Conservation (phyloP, 257 asterid species). For the Solanum peruvianum region DNA sequence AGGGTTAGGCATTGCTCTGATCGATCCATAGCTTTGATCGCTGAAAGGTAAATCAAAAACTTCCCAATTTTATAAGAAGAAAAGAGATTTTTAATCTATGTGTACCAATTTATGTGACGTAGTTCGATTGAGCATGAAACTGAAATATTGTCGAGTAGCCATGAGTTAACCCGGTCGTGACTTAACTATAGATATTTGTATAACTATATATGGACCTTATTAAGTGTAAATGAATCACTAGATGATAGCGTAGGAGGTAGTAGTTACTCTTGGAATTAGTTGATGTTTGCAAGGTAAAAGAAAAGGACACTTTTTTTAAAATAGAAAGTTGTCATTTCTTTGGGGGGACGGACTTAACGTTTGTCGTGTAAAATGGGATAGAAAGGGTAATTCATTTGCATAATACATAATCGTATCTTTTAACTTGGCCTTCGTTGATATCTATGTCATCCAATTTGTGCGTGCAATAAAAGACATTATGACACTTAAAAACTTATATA, state of each 20-base stretch:
- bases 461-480: background rate
- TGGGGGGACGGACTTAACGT: background rate
- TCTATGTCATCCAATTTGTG: background rate
- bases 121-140: background rate
- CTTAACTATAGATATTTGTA: background rate
- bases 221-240: background rate
- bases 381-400: background rate
- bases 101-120: background rate
- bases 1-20: conserved; percentile 77
- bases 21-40: conserved; percentile 51
- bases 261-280: background rate
- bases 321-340: background rate
- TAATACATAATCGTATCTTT: too few species aligned
- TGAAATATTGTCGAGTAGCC: background rate
- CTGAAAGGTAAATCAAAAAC: conserved; percentile 30
- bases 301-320: background rate
- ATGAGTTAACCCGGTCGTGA: background rate
- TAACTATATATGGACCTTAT: background rate
- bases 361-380: background rate
- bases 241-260: background rate
- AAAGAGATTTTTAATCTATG: background rate
- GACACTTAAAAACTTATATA: background rate
- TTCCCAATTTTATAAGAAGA: background rate
- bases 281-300: background rate
- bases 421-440: background rate